phyloP scores from a whole-genome alignment of 345 rosid genomes.

The Citrus australasica region DNA sequence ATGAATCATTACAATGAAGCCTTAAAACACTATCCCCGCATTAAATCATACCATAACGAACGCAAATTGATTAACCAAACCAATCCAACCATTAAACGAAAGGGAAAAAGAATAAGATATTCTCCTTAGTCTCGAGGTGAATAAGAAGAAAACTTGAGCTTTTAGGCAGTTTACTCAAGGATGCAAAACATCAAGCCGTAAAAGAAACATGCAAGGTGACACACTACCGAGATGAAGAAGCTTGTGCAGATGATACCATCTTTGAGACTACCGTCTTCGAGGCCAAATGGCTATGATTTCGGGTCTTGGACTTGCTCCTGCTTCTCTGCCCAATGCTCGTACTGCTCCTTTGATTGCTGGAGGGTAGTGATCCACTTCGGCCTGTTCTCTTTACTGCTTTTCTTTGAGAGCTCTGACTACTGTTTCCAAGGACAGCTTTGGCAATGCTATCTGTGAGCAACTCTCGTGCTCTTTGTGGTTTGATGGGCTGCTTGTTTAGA shows the following conservation, averaged over 20 bases:
- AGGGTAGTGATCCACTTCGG: slow-evolving; percentile 27
- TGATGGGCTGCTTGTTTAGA: slow-evolving; percentile 78
- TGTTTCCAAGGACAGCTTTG: slow-evolving; percentile 65
- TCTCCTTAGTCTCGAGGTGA: background rate
- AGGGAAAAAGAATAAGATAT: background rate
- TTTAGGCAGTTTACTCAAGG: background rate
- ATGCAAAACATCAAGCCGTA: background rate
- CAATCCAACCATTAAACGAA: background rate
- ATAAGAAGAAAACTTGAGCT: background rate
- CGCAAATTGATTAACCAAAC: background rate
- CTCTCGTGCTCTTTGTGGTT: slow-evolving; percentile 74
- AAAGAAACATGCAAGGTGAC: background rate
- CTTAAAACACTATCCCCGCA: background rate
- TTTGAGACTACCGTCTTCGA: slow-evolving; percentile 13
- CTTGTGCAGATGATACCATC: slow-evolving; percentile 15
- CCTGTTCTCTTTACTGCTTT: slow-evolving; percentile 32
- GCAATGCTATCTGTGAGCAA: slow-evolving; percentile 69
- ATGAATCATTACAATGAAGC: background rate
- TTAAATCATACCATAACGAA: background rate
- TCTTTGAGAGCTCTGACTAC: slow-evolving; percentile 35
- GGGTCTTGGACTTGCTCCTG: slow-evolving; percentile 35
- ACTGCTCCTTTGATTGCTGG: slow-evolving; percentile 28
- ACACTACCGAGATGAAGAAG: slow-evolving; percentile 25
- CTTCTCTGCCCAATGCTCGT: slow-evolving; percentile 22
- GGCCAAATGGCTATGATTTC: slow-evolving; percentile 24